These are phyloP conservation scores for Talaromyces sp. DNA, from an alignment of 2,329 filamentous ascomycete species.

Conservation along the genomic window DNA sequence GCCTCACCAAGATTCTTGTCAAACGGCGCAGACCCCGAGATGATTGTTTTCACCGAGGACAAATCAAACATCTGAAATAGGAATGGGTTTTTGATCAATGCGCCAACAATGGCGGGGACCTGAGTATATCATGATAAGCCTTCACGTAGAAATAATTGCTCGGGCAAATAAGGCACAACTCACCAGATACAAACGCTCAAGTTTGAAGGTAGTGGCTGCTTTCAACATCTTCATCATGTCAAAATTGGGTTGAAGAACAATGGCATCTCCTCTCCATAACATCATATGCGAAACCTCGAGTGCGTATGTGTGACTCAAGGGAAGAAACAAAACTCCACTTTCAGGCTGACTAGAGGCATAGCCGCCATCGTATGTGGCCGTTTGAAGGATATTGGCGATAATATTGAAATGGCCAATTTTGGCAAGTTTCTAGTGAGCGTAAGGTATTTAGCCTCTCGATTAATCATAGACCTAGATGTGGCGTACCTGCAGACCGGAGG, in stretches of 20 bases:
- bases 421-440: constrained; percentile 61
- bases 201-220: constrained; percentile 61
- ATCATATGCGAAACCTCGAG: constrained; percentile 60
- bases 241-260: constrained; percentile 70
- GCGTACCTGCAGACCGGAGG: constrained; percentile 63
- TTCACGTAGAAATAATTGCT: neutral
- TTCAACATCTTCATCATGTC: constrained; percentile 59
- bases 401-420: constrained; percentile 71
- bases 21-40: neutral
- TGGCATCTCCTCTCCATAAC: constrained; percentile 63
- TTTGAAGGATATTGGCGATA: constrained; percentile 66
- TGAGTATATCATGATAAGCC: neutral
- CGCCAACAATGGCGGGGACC: neutral
- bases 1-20: neutral
- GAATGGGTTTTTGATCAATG: constrained; percentile 1
- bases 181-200: constrained; percentile 62
- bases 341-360: constrained; percentile 46
- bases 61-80: neutral
- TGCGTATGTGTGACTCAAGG: constrained; percentile 72
- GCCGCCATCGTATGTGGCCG: constrained; percentile 46
- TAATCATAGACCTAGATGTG: neutral
- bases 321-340: constrained; percentile 60
- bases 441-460: neutral
- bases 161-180: neutral
- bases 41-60: neutral